Base-by-base conservation (phyloP, 2,329 filamentous ascomycete genomes). In the Metarhizium brunneum region DNA sequence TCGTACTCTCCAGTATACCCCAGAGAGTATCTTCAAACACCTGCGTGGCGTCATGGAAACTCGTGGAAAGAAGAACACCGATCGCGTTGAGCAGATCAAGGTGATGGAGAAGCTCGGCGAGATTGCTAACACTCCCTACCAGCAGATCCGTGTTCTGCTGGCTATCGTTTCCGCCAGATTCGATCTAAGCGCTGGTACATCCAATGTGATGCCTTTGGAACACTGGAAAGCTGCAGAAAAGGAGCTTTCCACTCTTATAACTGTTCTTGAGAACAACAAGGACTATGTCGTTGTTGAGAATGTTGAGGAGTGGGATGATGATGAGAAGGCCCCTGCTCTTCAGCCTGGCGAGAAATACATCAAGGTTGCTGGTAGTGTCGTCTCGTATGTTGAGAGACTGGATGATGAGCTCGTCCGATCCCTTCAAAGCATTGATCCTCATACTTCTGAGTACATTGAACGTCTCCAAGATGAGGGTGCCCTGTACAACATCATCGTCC, bases 401-500 rank as follows among this genome's bases (percentile, higher is more conserved):
- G 94, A 99, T 66, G 94, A 99, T 67, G 95, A 99, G 76, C 88
- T 99, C 61, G 95, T 90, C 59, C 87, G 94, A 65, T 96, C 94
- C n/a, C 81, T 99, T 53, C 94, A 99, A 74, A 89, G 87, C 73
- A 96, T 99, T 67, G 94, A 99, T 70, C 95, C 94, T 56, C 94
- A 99, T 75, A 99, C 94, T 45, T 94, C 94, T 35, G 94, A 99
- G 76, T 99, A 99, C 69, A 96, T 99, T 59, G 94, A 99, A 70
- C 85, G 95, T 57, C 77, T 99, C 58, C 87, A 88, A 55, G 94
- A 99, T 66, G 94, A 99, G 77, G 87, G 87, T 60, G 78, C 86
- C 51, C 79, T 99, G 53, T 99, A 99, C 79, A 91, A 90, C 73
- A 87, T 90, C 73, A 89, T 99, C 70, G 87, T 96, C 69, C 89